Percentiles rank a stretch among this genome's conserved stretches.
These are phyloP conservation scores for Pythium diclinum DNA, from an alignment of 352 stramenopile species.

Conservation along the genomic window DNA sequence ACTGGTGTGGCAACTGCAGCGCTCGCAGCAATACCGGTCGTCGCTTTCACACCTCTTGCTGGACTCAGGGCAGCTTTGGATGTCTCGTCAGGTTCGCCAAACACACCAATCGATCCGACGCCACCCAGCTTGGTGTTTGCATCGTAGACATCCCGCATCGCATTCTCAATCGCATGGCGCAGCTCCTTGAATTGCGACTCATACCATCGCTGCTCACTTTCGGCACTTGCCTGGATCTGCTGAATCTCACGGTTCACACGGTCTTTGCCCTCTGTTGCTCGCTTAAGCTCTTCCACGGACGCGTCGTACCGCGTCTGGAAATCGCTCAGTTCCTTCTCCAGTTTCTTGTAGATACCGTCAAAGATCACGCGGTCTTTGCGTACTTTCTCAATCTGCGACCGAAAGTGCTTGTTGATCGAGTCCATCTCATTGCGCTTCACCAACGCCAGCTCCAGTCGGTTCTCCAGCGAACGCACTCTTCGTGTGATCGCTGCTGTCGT, in stretches of 20 bases:
- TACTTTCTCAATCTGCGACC: slow-evolving; percentile 65
- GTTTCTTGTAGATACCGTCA: slow-evolving; percentile 84
- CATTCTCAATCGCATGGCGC: slow-evolving; percentile 52
- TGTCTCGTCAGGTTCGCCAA: slow-evolving; percentile 12
- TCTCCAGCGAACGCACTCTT: slow-evolving; percentile 59
- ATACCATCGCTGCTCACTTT: slow-evolving; percentile 55
- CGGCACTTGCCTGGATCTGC: slow-evolving; percentile 42
- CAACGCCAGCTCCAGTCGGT: slow-evolving; percentile 67
- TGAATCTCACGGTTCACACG: slow-evolving; percentile 46
- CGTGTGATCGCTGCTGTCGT: slow-evolving; percentile 43
- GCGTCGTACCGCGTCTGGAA: slow-evolving; percentile 49
- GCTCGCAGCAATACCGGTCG: neutral
- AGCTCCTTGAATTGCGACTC: slow-evolving; percentile 64
- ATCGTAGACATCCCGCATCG: slow-evolving; percentile 26
- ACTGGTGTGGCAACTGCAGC: neutral
- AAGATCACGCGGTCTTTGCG: slow-evolving; percentile 72
- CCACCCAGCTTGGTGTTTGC: slow-evolving; percentile 3
- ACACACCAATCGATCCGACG: slow-evolving; percentile 25
- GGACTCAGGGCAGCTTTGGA: neutral
- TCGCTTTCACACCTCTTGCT: neutral
- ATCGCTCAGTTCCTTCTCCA: slow-evolving; percentile 68
- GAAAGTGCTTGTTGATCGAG: slow-evolving; percentile 76
- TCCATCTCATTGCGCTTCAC: slow-evolving; percentile 83
- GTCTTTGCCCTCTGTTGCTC: slow-evolving; percentile 42
- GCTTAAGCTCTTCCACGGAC: slow-evolving; percentile 39